These are phyloP conservation scores for Zopfochytrium polystomum DNA, from an alignment of 371 early-diverging fungal genomes.

Conservation along the genomic window DNA sequence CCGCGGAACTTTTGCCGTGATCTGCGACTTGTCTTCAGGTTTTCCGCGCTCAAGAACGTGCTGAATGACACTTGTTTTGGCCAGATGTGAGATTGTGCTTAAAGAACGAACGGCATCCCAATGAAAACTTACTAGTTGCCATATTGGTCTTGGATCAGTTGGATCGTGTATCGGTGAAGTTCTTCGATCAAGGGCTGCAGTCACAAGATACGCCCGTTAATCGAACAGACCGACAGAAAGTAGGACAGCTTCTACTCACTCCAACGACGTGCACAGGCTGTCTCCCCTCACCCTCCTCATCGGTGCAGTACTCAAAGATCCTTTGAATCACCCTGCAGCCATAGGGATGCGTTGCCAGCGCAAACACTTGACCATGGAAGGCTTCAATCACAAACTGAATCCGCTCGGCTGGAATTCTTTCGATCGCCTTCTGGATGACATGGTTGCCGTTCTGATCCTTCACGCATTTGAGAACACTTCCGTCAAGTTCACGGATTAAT, in stretches of 20 bases:
- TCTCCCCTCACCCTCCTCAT: conserved; percentile 61
- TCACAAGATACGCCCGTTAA: background rate
- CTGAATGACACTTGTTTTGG: conserved; percentile 80
- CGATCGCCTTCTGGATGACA: conserved; percentile 99
- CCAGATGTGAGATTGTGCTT: conserved; percentile 25
- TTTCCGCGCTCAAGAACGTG: conserved; percentile 96
- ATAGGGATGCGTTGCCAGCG: conserved; percentile 97
- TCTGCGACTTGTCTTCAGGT: conserved; percentile 74
- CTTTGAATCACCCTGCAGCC: conserved; percentile 99
- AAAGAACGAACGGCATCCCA: conserved; percentile 4
- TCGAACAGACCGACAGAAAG: no score
- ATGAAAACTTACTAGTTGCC: conserved; percentile 83
- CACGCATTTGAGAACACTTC: conserved; percentile 93
- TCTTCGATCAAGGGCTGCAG: conserved; percentile 84
- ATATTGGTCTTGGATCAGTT: conserved; percentile 98
- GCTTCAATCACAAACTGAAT: conserved; percentile 95
- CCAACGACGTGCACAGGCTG: conserved; percentile 1
- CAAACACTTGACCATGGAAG: conserved; percentile 94
- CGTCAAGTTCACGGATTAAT: conserved; percentile 89
- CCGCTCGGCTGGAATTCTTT: conserved; percentile 90
- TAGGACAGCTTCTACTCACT: no score
- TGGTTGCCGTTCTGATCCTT: conserved; percentile 99
- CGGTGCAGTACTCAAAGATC: conserved; percentile 98
- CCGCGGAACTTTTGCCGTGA: conserved; percentile 89
- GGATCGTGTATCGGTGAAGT: conserved; percentile 82